Base-by-base conservation (phyloP, 1,139 yeast genomes). In the Zhuliangozyma blackwelliae region DNA sequence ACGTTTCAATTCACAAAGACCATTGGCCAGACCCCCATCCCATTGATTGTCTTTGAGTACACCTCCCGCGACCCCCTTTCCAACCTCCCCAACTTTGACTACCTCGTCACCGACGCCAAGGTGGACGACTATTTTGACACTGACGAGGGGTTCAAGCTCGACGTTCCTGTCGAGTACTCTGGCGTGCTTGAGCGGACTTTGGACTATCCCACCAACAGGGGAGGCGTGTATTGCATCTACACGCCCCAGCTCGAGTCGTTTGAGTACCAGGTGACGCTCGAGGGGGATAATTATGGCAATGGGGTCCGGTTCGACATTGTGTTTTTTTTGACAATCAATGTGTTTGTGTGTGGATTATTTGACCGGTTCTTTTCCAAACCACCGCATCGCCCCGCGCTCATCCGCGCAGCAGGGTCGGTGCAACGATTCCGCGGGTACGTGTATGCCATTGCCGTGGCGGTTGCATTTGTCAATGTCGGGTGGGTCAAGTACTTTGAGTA, bases 41-140 rank as follows among this genome's bases (percentile, higher is more conserved):
- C 40, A 10, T 10, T 39, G 4, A 11, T 37, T 10, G 10, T 39
- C 10, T 39, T 36, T 31, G 28, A 39, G 6, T 39, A 39, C 28
- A 10, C 13, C 7, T 28, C 33, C 10, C 12, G 40, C 13, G 19
- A 25, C 7, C 2, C 22, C 10, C 10, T 37, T 4, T 8, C 13
- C 13, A 12, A 11, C 10, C 28, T 41, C n/a, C 45, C 45, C 6
- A 41, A 41, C 34, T 39, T 41, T 26, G 43, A 41, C 13, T 41
- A 21, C 22, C 31, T 41, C 5, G 28, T 29, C 4, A 35, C 41
- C n/a, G 42, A 37, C 29, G 26, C 28, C 9, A 41, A 41, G 30
- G 11, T 41, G 7, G 39, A 41, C 25, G 45, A 41, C 9, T 41
- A 39, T 33, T 39, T 29, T 27, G 32, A 28, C 23, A 35, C 30